Percentiles rank a stretch among this genome's conserved stretches.
Evolutionary conservation across 2,329 filamentous ascomycete species (phyloP).

Genomic region (Aureobasidium mangrovei): DNA sequence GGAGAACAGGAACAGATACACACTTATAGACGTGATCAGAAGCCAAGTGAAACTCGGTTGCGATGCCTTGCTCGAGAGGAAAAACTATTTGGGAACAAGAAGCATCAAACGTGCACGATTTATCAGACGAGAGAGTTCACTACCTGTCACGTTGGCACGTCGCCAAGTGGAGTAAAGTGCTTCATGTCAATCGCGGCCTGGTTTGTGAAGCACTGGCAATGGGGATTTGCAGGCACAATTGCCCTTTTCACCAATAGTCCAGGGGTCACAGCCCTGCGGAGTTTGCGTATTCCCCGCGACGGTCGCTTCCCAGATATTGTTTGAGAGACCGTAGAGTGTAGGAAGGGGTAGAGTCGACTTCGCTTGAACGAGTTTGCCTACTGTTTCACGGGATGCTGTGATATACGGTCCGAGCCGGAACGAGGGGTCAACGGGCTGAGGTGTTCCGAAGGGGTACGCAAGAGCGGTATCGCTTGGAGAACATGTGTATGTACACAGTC

Average conservation of each 20-base stretch:
- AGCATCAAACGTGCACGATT: slow-evolving; percentile 2
- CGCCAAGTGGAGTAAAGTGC: background rate
- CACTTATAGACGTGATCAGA: background rate
- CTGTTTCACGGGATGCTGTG: background rate
- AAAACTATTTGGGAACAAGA: background rate
- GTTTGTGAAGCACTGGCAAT: background rate
- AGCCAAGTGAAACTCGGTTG: slow-evolving; percentile 9
- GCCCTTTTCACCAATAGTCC: background rate
- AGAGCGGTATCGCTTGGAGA: background rate
- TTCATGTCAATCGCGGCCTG: background rate
- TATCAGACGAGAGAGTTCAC: slow-evolving; percentile 1
- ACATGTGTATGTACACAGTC: background rate
- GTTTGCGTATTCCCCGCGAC: background rate
- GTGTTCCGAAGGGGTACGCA: background rate
- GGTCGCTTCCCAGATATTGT: background rate
- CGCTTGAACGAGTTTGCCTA: background rate
- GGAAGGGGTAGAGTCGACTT: background rate
- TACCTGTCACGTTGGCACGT: background rate
- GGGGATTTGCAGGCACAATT: background rate
- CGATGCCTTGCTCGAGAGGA: background rate
- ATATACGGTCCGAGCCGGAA: slow-evolving; percentile 1
- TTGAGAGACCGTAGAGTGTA: slow-evolving; percentile 1
- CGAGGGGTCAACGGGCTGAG: background rate
- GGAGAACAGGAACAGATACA: background rate
- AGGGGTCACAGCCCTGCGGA: background rate